A percentile compares a stretch with the other conserved stretches of the same genome.
Evolutionary conservation across 352 stramenopile genomes (phyloP).

Genomic region (Pythium scleroteichum): DNA sequence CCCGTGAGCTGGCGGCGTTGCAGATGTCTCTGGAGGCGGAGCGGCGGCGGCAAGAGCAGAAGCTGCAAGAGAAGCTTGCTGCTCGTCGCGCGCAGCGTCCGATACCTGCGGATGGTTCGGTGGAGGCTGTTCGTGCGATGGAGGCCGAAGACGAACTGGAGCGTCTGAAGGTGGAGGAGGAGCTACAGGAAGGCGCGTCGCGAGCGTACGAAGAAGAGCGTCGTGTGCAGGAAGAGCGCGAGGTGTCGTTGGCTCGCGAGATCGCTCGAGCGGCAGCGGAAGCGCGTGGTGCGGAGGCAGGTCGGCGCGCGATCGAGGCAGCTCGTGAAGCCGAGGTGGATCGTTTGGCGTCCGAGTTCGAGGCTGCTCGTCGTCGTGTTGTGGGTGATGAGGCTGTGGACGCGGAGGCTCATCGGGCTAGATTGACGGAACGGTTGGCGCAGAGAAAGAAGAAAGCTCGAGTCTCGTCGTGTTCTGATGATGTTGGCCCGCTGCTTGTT

Average conservation of each 20-base stretch:
- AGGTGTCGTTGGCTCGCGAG: conserved; percentile 12
- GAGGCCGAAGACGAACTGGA: conserved; percentile 12
- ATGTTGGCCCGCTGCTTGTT: too few relatives aligned
- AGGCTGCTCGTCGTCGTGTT: background rate
- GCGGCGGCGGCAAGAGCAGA: conserved; percentile 65
- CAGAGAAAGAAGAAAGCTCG: background rate
- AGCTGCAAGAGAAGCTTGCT: conserved; percentile 38
- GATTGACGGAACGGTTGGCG: conserved; percentile 15
- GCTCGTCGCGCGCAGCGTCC: conserved; percentile 17
- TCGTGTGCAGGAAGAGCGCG: conserved; percentile 13
- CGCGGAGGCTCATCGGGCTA: conserved; percentile 4
- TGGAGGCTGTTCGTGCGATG: conserved; percentile 1
- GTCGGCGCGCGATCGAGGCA: conserved; percentile 22
- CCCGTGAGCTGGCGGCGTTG: conserved; percentile 48
- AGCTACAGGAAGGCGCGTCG: conserved; percentile 23
- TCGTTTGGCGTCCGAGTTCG: conserved; percentile 31
- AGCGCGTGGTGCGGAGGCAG: conserved; percentile 16
- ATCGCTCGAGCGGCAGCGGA: conserved; percentile 14
- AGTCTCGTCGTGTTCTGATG: too few relatives aligned
- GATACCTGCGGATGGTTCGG: conserved; percentile 2
- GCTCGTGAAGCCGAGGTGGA: conserved; percentile 26
- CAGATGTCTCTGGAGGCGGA: conserved; percentile 51
- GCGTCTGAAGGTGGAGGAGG: conserved; percentile 15
- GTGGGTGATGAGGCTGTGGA: conserved; percentile 2
- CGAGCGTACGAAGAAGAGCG: conserved; percentile 26